A percentile compares a stretch with the other conserved stretches of the same genome.
Evolutionary conservation across 495 filamentous ascomycete genomes (phyloP).

Genomic region (Daldinia childiae): DNA sequence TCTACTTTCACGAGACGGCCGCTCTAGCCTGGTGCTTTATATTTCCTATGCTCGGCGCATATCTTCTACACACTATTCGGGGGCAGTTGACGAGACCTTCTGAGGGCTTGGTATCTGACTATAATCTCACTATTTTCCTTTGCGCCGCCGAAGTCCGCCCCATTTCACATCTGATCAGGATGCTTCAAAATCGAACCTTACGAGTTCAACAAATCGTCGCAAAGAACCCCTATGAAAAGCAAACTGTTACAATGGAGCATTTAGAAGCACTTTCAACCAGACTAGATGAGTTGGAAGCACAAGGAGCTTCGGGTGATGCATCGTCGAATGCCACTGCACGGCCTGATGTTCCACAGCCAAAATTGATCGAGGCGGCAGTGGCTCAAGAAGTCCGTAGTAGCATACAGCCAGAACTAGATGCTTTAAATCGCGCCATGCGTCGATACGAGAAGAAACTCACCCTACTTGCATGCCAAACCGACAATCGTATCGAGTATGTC

Average conservation of each 20-base stretch:
- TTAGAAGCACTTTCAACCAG: conserved; percentile 67
- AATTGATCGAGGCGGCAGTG: conserved; percentile 58
- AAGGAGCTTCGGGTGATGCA: conserved; percentile 54
- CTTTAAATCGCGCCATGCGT: conserved; percentile 86
- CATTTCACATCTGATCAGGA: conserved; percentile 78
- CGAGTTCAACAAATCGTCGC: conserved; percentile 80
- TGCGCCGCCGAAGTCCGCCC: conserved; percentile 88
- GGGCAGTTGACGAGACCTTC: conserved; percentile 80
- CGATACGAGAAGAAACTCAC: conserved; percentile 93
- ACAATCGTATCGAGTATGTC: conserved; percentile 74
- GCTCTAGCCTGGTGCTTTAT: conserved; percentile 83
- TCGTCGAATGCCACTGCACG: conserved; percentile 33
- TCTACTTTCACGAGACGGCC: conserved; percentile 76
- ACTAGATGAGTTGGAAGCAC: conserved; percentile 76
- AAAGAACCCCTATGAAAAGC: conserved; percentile 57
- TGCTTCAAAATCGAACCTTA: conserved; percentile 81
- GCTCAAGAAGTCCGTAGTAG: conserved; percentile 68
- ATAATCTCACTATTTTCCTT: conserved; percentile 93
- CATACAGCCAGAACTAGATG: conserved; percentile 85
- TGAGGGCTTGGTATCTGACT: conserved; percentile 87
- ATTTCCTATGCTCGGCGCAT: conserved; percentile 79
- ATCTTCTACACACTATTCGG: conserved; percentile 79
- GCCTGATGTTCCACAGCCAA: conserved; percentile 39
- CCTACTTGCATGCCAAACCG: conserved; percentile 74
- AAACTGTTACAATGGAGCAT: conserved; percentile 54